Percentiles rank a stretch among this genome's conserved stretches.
phyloP scores from a whole-genome alignment of 352 stramenopile species.

The Saprolegnia parasitica region DNA sequence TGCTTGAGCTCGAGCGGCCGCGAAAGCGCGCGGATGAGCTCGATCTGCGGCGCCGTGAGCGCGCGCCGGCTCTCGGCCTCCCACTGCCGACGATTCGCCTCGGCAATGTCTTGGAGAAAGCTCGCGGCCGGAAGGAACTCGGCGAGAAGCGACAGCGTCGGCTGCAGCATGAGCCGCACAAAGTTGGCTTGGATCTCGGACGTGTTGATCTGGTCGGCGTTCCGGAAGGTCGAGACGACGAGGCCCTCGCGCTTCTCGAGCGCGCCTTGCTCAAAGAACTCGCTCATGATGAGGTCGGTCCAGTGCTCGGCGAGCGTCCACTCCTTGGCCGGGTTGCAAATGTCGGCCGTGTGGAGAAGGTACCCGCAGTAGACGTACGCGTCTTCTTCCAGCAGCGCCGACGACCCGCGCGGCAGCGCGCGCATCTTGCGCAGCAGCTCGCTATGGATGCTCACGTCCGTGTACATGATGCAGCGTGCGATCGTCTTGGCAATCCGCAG shows the following conservation, averaged over 20 bases:
- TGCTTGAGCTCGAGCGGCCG: constrained; percentile 1
- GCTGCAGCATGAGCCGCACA: constrained; percentile 25
- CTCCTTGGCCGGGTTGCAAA: constrained; percentile 34
- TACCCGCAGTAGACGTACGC: constrained; percentile 25
- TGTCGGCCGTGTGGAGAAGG: constrained; percentile 35
- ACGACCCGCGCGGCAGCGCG: not conserved
- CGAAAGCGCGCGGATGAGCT: constrained; percentile 10
- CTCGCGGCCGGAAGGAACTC: constrained; percentile 4
- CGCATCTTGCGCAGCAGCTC: constrained; percentile 15
- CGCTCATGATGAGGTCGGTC: constrained; percentile 31
- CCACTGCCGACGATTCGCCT: constrained; percentile 12
- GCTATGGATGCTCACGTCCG: constrained; percentile 27
- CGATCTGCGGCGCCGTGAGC: constrained; percentile 1
- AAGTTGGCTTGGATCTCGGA: constrained; percentile 28
- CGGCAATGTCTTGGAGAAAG: constrained; percentile 19
- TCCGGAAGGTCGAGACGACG: constrained; percentile 32
- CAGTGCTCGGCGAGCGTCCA: constrained; percentile 31
- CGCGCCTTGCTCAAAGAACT: constrained; percentile 40
- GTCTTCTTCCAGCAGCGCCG: not conserved
- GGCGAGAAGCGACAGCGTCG: constrained; percentile 10
- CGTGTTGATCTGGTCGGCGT: constrained; percentile 27
- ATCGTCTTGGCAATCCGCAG: constrained; percentile 15
- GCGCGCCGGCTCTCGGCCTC: constrained; percentile 6
- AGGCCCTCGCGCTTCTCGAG: constrained; percentile 33
- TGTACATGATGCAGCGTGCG: constrained; percentile 25